Base-by-base conservation (phyloP, 768 basidiomycete species). In the Rubroboletus pulcherrimus region DNA sequence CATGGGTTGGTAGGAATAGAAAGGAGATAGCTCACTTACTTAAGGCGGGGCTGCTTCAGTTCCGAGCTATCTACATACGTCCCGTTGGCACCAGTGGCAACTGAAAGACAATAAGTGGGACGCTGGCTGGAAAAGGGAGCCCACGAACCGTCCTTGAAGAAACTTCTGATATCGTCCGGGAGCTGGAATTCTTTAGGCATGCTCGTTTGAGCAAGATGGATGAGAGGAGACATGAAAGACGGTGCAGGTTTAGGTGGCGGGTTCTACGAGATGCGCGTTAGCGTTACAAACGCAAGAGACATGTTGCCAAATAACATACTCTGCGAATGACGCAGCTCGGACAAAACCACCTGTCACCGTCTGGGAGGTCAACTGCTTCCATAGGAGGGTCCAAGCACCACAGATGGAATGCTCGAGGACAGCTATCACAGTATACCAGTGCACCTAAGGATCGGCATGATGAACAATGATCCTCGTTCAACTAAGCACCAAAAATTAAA, bases 301-400 rank as follows among this genome's bases (percentile, higher is more conserved):
- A 33, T 12, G 33, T 50, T 11, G n/a, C 21, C 8, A 39, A 21
- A 50, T 53, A 55, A 67, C 78, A 66, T 66, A 90, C 87, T 78
- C 88, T 85, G 58, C 79, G 78, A 62, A 84, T 77, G 51, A 74
- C 71, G 73, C 89, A 91, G 52, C 80, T 77, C 39, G 85, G 87
- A 72, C 91, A 92, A 73, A 84, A 91, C 87, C 88, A 93, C 68
- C 82, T 79, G 46, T 78, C 75, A 62, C 86, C 82, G 73, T 91
- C 89, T 12, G 90, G 89, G 43, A 97, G 83, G 71, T 97, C 93
- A 58, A 88, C 80, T 47, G 85, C 77, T 58, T 94, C 91, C 77
- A 98, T 82, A 21, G 97, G 97, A 51, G 97, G 97, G 71, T 99
- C 90, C 61, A 99, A 80, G 72, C 97, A 99, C 82, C 89, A 87